Evolutionary conservation across 495 filamentous ascomycete genomes (phyloP).

Genomic region (Trichoderma asperelloides): DNA sequence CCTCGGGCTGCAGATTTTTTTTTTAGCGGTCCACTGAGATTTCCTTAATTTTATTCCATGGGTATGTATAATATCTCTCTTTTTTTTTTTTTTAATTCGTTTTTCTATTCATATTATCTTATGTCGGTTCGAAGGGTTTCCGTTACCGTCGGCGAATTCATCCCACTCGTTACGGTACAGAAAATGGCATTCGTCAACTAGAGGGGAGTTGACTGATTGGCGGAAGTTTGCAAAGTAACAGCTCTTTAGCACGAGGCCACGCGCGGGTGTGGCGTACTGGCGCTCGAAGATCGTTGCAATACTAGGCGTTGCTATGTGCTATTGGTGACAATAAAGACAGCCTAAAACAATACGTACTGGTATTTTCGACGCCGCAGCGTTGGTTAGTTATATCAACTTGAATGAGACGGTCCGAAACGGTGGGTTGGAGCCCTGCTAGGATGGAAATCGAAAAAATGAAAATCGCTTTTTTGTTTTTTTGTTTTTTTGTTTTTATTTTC

Average conservation of each 20-base stretch:
- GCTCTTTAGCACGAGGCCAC: not conserved
- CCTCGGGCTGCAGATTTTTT: not conserved
- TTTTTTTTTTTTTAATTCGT: not conserved
- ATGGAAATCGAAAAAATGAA: not conserved
- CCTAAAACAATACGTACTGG: no score
- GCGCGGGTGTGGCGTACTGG: not conserved
- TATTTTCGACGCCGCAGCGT: no score
- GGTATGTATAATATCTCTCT: not conserved
- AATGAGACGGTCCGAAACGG: slow-evolving; percentile 4
- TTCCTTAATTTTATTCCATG: slow-evolving; percentile 1
- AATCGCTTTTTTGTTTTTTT: not conserved
- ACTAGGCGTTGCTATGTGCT: not conserved
- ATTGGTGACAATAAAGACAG: not conserved
- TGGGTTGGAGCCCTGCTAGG: not conserved
- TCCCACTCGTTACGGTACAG: not conserved
- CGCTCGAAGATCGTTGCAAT: not conserved
- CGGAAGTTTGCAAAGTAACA: not conserved
- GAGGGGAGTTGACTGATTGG: not conserved
- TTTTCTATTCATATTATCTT: not conserved
- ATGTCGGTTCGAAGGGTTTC: not conserved
- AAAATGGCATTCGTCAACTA: not conserved
- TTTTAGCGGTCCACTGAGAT: not conserved
- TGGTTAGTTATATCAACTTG: not conserved
- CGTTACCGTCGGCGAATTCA: not conserved
- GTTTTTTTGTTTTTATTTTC: not conserved